Base-by-base conservation (phyloP, 495 filamentous ascomycete genomes). In the Aspergillus diversus region DNA sequence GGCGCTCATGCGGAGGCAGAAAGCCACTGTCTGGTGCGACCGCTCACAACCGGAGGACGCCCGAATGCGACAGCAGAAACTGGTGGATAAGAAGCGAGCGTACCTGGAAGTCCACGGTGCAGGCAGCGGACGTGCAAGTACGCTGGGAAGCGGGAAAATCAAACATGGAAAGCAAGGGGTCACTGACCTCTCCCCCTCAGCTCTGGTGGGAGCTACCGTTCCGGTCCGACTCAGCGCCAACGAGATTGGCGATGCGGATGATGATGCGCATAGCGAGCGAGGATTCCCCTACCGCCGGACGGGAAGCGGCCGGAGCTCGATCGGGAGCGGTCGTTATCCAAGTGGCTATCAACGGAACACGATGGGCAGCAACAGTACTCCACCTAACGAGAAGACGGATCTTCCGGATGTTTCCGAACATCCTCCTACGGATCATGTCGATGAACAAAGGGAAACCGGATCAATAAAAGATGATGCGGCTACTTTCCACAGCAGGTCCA, bases 11-110 rank as follows among this genome's bases (percentile, higher is more conserved):
- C 86, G 95, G 52, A 92, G 92, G 67, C 95, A 99, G 71, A 99
- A 98, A 71, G 95, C 92, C 33, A 99, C 95, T 0, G 95, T 99
- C 7, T 99, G 95, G 95, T 97, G 94, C 75, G 96, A 98, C 66
- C 92, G 93, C 57, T 85, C 93, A 13, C 95, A 99, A 69, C 86
- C 89, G 55, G 92, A 98, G 75, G 96, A 99, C 76, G 91, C 96
- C 9, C 83, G 92, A 27, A 72, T 96, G 58, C 74, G 89, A 6
- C 92, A 91, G 31, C 86, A 90, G 67, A 91, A 96, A 68, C 83
- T 89, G 60, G 86, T 86, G 3, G 96, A 93, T 55, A 97, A 94
- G 78, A 84, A 89, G 76, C 80, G 92, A 54, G 96, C 96, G 3
- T 87, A 87, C 49, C 85, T 87, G 62, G 94, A 98, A 76, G 86